Conservation (phyloP, 1,284 basidiomycete species). For the Phellinidium pouzarii region DNA sequence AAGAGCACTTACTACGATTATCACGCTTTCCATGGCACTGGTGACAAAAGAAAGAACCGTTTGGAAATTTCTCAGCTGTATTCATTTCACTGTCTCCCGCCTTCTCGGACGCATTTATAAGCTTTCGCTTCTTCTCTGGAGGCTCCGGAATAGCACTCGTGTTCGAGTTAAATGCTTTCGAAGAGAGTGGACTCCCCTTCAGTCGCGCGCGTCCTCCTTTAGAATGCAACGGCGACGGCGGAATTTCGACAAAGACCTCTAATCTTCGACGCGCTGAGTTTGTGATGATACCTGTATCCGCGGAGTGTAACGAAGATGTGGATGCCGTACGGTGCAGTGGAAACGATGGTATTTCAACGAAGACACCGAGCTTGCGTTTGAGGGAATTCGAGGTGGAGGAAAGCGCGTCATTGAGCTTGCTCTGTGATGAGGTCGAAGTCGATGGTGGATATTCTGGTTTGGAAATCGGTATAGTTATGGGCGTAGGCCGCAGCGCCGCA, state of each 20-base stretch:
- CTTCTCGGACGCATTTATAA: slow-evolving; percentile 6
- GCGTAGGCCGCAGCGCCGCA: neutral
- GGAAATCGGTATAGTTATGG: neutral
- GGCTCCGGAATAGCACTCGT: neutral
- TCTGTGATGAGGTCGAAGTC: neutral
- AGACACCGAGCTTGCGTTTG: slow-evolving; percentile 33
- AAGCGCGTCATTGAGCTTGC: neutral
- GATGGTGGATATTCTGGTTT: neutral
- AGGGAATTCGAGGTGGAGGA: slow-evolving; percentile 26
- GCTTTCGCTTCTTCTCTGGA: slow-evolving; percentile 18
- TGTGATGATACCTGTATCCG: neutral
- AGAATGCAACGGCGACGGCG: slow-evolving; percentile 3
- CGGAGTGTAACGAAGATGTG: slow-evolving; percentile 2
- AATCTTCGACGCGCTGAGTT: slow-evolving; percentile 30
- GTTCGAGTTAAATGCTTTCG: slow-evolving; percentile 13
- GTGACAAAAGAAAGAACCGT: slow-evolving; percentile 51
- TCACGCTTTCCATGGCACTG: slow-evolving; percentile 44
- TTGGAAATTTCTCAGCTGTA: slow-evolving; percentile 28
- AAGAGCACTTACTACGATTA: slow-evolving; percentile 6
- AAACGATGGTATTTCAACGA: slow-evolving; percentile 51
- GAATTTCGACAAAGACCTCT: slow-evolving; percentile 41
- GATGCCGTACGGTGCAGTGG: slow-evolving; percentile 31
- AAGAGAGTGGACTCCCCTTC: slow-evolving; percentile 20
- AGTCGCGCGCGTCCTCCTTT: neutral
- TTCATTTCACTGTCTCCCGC: slow-evolving; percentile 13